Conservation (phyloP, 192 early-diverging fungal species). For the Lobosporangium transversale region DNA sequence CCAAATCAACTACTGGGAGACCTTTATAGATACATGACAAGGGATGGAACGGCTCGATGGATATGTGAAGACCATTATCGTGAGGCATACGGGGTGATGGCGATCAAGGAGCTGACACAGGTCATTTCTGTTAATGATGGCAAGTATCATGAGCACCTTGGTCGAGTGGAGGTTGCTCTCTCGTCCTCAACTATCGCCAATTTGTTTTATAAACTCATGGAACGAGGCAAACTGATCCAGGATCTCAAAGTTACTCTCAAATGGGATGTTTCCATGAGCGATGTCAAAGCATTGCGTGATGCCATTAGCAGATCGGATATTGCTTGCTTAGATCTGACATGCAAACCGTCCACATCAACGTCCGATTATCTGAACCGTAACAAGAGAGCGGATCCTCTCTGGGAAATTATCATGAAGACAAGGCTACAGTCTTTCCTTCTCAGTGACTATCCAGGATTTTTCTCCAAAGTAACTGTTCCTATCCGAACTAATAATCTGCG, state of each 20-base stretch:
- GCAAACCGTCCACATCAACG: neutral
- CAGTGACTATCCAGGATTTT: constrained; percentile 15
- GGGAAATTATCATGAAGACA: constrained; percentile 11
- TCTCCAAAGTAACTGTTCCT: neutral
- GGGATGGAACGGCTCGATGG: constrained; percentile 33
- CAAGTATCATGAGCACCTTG: constrained; percentile 10
- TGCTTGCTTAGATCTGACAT: constrained; percentile 14
- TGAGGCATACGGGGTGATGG: neutral
- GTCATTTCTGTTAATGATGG: constrained; percentile 13
- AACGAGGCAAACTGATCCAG: constrained; percentile 12
- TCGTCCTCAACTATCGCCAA: constrained; percentile 1
- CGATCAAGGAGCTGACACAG: constrained; percentile 13
- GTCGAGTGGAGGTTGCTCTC: constrained; percentile 10
- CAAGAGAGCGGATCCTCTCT: constrained; percentile 19
- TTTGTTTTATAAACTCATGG: constrained; percentile 27
- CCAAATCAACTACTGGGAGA: neutral
- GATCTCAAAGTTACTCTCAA: constrained; percentile 18
- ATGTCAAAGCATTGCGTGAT: constrained; percentile 25
- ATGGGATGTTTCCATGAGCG: constrained; percentile 10
- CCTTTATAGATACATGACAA: neutral
- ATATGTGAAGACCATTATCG: constrained; percentile 36
- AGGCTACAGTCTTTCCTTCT: constrained; percentile 23
- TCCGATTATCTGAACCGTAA: constrained; percentile 7
- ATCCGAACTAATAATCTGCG: neutral
- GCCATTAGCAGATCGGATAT: constrained; percentile 7